Conservation (phyloP, 2,329 filamentous ascomycete species). For the Gliomastix tumulicola region DNA sequence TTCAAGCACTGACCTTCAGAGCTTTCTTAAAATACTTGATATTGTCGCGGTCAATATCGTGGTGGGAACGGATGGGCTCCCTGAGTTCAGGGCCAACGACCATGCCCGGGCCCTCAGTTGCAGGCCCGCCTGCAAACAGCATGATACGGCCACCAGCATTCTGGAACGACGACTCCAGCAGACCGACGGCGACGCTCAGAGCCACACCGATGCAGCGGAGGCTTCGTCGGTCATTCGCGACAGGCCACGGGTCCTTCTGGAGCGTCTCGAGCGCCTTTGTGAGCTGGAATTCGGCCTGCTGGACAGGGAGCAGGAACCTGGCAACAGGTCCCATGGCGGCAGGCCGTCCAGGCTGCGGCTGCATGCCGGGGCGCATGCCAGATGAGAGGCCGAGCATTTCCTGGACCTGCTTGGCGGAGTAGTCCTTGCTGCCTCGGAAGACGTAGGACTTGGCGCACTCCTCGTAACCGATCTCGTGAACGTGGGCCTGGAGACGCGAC, state of each 20-base stretch:
- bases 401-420: constrained; percentile 96
- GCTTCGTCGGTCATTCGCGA: constrained; percentile 84
- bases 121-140: constrained; percentile 91
- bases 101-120: constrained; percentile 93
- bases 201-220: constrained; percentile 92
- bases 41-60: constrained; percentile 97
- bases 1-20: constrained; percentile 60
- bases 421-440: constrained; percentile 96
- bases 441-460: constrained; percentile 99
- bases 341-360: constrained; percentile 67
- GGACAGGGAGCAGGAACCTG: constrained; percentile 87
- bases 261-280: constrained; percentile 93
- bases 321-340: constrained; percentile 74
- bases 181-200: constrained; percentile 86
- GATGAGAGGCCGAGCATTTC: constrained; percentile 90
- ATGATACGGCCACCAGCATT: constrained; percentile 94
- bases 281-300: constrained; percentile 94
- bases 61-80: constrained; percentile 94
- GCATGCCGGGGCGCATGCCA: constrained; percentile 67
- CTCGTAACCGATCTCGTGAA: constrained; percentile 95
- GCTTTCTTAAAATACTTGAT: constrained; percentile 99
- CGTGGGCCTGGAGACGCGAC: constrained; percentile 66
- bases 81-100: constrained; percentile 93
- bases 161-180: constrained; percentile 91
- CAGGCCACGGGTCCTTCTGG: constrained; percentile 96